Percentiles rank a stretch among this genome's conserved stretches.
Evolutionary conservation across 352 stramenopile genomes (phyloP).

Genomic region (Peronospora tabacina): DNA sequence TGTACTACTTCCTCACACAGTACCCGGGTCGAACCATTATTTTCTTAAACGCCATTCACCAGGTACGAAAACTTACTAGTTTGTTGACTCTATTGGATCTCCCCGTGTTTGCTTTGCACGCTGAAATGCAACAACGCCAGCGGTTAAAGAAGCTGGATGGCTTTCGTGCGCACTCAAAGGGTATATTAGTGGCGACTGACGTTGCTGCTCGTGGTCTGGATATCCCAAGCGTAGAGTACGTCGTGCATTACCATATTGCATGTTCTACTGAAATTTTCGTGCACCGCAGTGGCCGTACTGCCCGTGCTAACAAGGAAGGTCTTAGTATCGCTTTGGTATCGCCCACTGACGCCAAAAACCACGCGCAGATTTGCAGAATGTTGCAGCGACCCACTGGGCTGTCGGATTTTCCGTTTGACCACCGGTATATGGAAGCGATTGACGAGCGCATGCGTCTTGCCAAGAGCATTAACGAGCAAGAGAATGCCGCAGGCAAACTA

Average conservation of each 20-base stretch:
- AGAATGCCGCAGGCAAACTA: constrained; percentile 65
- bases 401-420: constrained; percentile 76
- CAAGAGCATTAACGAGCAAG: constrained; percentile 72
- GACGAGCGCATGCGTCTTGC: constrained; percentile 75
- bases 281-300: constrained; percentile 90
- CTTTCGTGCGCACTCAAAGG: constrained; percentile 65
- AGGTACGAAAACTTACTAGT: constrained; percentile 67
- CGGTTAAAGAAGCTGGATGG: constrained; percentile 89
- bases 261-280: constrained; percentile 91
- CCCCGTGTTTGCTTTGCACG: constrained; percentile 85
- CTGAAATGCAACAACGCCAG: constrained; percentile 93
- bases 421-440: constrained; percentile 62
- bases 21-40: constrained; percentile 89
- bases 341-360: constrained; percentile 69
- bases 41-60: constrained; percentile 91
- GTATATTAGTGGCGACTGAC: constrained; percentile 91
- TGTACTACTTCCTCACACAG: constrained; percentile 90
- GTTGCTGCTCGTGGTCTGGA: constrained; percentile 91
- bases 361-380: constrained; percentile 82
- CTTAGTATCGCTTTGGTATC: constrained; percentile 82
- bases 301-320: constrained; percentile 81
- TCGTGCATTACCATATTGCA: constrained; percentile 92
- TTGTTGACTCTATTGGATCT: constrained; percentile 80
- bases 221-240: constrained; percentile 89
- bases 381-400: constrained; percentile 73